Conservation (phyloP, 2,329 filamentous ascomycete genomes). For the Fusarium luffae region DNA sequence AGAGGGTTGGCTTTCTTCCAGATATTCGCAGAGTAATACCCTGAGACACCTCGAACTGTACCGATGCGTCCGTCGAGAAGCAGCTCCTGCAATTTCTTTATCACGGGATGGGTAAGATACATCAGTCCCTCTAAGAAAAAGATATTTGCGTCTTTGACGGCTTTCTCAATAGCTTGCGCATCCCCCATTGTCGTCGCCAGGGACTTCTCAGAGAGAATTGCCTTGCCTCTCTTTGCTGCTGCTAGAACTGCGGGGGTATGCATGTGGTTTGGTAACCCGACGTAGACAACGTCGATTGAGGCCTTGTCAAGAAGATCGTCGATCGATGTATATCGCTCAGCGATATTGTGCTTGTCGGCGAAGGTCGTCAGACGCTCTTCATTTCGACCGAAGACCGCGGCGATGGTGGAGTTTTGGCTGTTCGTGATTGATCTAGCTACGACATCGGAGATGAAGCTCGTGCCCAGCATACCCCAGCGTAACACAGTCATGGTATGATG, state of each 20-base stretch:
- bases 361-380: background rate
- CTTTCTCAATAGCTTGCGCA: background rate
- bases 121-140: slow-evolving; percentile 15
- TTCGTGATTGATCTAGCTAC: slow-evolving; percentile 14
- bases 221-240: slow-evolving; percentile 19
- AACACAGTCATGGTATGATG: background rate
- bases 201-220: slow-evolving; percentile 14
- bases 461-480: slow-evolving; percentile 24
- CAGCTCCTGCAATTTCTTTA: slow-evolving; percentile 4
- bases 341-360: slow-evolving; percentile 8
- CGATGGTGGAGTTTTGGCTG: slow-evolving; percentile 12
- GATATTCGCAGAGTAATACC: slow-evolving; percentile 19
- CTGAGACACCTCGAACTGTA: background rate
- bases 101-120: slow-evolving; percentile 11
- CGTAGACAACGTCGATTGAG: slow-evolving; percentile 14
- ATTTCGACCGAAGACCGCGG: slow-evolving; percentile 12
- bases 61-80: slow-evolving; percentile 6
- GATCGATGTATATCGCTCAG: slow-evolving; percentile 4
- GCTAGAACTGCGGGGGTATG: slow-evolving; percentile 18
- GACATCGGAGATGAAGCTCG: slow-evolving; percentile 22
- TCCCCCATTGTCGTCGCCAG: slow-evolving; percentile 17
- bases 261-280: slow-evolving; percentile 24
- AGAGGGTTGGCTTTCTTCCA: slow-evolving; percentile 20
- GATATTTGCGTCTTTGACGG: background rate
- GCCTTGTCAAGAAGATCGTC: slow-evolving; percentile 9